Percentiles rank a stretch among this genome's conserved stretches.
Evolutionary conservation across 2,329 filamentous ascomycete species (phyloP).

Genomic region (Fusarium verrucosum): DNA sequence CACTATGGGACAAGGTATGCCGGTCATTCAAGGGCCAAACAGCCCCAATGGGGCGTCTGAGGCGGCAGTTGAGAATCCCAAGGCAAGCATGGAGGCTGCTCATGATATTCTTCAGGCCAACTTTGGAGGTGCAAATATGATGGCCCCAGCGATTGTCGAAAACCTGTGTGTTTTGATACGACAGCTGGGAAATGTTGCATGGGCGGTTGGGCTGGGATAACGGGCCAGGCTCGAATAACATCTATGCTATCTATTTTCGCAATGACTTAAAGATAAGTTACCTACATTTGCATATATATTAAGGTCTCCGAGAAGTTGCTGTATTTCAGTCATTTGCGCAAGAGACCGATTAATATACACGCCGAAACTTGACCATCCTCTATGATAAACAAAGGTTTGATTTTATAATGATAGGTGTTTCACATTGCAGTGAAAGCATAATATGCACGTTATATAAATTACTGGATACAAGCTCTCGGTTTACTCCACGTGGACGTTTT

Average conservation of each 20-base stretch:
- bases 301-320: too few relatives aligned
- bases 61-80: slow-evolving; percentile 63
- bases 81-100: slow-evolving; percentile 66
- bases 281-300: too few relatives aligned
- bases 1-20: slow-evolving; percentile 61
- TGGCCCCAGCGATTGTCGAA: slow-evolving; percentile 69
- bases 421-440: too few relatives aligned
- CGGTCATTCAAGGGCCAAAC: slow-evolving; percentile 56
- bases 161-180: slow-evolving; percentile 72
- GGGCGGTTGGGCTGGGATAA: slow-evolving; percentile 49
- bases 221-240: neutral
- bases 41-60: slow-evolving; percentile 45
- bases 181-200: slow-evolving; percentile 64
- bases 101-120: slow-evolving; percentile 66
- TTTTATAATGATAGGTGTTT: too few relatives aligned
- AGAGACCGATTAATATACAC: too few relatives aligned
- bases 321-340: too few relatives aligned
- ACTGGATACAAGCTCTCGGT: too few relatives aligned
- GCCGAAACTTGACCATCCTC: too few relatives aligned
- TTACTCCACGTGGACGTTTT: neutral
- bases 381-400: too few relatives aligned
- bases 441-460: too few relatives aligned
- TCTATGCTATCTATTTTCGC: too few relatives aligned
- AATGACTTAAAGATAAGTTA: too few relatives aligned
- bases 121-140: slow-evolving; percentile 55